Evolutionary conservation across 2,329 filamentous ascomycete genomes (phyloP), one percentile per base, ranked within the genome.

Genomic region (Colletotrichum melonis): DNA sequence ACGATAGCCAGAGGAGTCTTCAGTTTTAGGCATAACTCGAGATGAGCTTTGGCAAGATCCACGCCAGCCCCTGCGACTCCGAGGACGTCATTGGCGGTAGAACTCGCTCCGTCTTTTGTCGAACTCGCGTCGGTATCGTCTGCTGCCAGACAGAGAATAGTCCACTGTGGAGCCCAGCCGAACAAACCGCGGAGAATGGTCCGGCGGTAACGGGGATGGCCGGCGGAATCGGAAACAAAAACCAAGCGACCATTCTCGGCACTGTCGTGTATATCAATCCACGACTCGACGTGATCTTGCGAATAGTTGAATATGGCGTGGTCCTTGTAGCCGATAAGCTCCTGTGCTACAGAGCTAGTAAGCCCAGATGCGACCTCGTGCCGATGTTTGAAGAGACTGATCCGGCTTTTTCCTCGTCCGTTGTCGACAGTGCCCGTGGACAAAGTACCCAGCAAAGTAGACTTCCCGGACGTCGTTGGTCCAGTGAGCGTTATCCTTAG

Each of bases 101-200:
- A 83, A 0, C 87, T 88, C 69, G 85, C 84, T 7, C 84, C 84
- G 32, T 80, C 78, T 56, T 58, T 74, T 63, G 42, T 66, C 58
- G 69, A 66, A 66, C 67, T 77, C 58, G 81, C 78, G 14, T 92
- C 90, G 12, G 88, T 86, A 75, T 93, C 93, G 78, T 97, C 93
- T 46, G 94, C 95, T 59, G 95, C 92, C 74, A 98, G 91, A 77
- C 97, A 98, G 2, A 98, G 87, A 26, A 98, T 82, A 1, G 94
- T 95, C 92, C 97, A 99, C 80, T 98, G 95, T 9, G 97, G 97
- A 49, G 94, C 94, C 95, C 97, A 98, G 58, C 95, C 97, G 75
- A 99, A 89, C n/a, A 99, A 86, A 0, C 95, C 95, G 73, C 96
- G 91, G 66, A 98, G 87, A 2, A 95, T 96, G 6, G 96, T 98